Conservation (phyloP, 345 rosid species). For the Brassica juncea region DNA sequence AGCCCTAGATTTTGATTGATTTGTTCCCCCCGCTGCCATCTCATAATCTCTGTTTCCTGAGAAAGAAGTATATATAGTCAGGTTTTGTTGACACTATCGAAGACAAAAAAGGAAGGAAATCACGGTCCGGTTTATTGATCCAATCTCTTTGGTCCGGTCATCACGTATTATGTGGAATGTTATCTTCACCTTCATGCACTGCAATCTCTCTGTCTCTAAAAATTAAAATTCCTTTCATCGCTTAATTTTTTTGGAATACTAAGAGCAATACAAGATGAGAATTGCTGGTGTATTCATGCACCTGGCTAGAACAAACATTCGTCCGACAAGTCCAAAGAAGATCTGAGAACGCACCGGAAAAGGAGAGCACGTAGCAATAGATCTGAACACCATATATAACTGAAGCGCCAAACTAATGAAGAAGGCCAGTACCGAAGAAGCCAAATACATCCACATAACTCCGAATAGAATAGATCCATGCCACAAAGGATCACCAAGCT, state of each 20-base stretch:
- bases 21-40: not conserved
- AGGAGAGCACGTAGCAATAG: not conserved
- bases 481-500: not conserved
- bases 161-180: not conserved
- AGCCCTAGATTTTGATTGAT: constrained; percentile 5
- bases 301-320: not conserved
- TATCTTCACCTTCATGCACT: not conserved
- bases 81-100: not conserved
- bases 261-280: no score
- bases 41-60: not conserved
- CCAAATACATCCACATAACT: not conserved
- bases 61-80: not conserved
- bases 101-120: not conserved
- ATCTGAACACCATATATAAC: not conserved
- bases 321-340: not conserved
- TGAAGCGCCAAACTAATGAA: not conserved
- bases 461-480: not conserved
- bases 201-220: not conserved
- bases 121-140: not conserved
- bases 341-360: not conserved
- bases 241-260: no score
- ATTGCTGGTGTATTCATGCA: not conserved
- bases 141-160: not conserved
- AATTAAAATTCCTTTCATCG: not conserved
- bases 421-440: not conserved